phyloP scores from a whole-genome alignment of 2,329 filamentous ascomycete genomes.

The Ophiocordyceps robertsii region DNA sequence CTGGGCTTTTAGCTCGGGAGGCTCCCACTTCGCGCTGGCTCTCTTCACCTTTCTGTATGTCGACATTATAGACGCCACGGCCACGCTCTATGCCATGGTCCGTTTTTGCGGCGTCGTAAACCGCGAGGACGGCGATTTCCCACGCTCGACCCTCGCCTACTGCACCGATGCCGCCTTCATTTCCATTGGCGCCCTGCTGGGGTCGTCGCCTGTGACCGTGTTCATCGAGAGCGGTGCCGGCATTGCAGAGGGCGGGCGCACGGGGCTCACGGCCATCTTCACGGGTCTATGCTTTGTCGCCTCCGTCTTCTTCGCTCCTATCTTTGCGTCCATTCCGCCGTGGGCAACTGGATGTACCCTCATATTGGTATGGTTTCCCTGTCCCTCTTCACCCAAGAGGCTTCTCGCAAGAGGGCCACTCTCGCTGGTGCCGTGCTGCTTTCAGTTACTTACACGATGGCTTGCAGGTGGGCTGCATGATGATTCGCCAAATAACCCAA shows the following conservation, averaged over 20 bases:
- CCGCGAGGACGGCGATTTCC: conserved; percentile 63
- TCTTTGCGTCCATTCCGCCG: conserved; percentile 64
- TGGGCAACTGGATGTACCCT: conserved; percentile 68
- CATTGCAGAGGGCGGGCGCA: conserved; percentile 62
- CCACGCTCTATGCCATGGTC: conserved; percentile 71
- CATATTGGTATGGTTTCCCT: conserved; percentile 37
- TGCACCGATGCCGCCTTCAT: conserved; percentile 59
- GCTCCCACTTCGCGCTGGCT: conserved; percentile 53
- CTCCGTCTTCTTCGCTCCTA: conserved; percentile 62
- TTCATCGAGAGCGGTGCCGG: conserved; percentile 67
- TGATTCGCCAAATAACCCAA: conserved; percentile 61
- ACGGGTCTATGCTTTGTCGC: conserved; percentile 58
- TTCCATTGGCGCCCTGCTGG: conserved; percentile 56
- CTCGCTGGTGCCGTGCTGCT: not conserved
- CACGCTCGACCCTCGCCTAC: conserved; percentile 70
- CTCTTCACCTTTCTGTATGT: conserved; percentile 71
- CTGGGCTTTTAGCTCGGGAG: conserved; percentile 45
- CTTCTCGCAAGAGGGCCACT: not conserved
- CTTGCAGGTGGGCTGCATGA: conserved; percentile 54
- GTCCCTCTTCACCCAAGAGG: too few species aligned
- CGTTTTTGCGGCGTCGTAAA: conserved; percentile 51
- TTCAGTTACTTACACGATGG: not conserved
- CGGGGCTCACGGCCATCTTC: conserved; percentile 57
- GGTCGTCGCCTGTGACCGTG: conserved; percentile 57
- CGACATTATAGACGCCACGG: conserved; percentile 67